phyloP scores from a whole-genome alignment of 2,329 filamentous ascomycete genomes.

The Colletotrichum sp. region DNA sequence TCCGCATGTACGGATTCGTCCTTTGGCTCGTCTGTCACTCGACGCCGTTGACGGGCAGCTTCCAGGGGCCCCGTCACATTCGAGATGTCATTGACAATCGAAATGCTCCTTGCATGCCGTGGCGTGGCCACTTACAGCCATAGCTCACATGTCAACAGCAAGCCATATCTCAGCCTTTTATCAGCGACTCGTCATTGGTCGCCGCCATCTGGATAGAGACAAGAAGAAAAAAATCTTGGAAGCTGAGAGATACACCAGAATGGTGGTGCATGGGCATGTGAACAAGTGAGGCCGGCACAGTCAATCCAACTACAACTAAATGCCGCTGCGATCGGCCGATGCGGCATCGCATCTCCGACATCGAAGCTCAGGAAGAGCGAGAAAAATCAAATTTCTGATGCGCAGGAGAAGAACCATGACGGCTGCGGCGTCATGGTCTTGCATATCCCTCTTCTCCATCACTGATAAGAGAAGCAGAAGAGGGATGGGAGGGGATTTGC shows the following conservation, averaged over 20 bases:
- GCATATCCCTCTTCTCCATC: slow-evolving; percentile 4
- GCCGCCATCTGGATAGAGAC: neutral
- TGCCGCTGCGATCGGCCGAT: neutral
- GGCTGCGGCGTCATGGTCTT: neutral
- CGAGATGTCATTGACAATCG: slow-evolving; percentile 4
- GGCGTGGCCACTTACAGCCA: neutral
- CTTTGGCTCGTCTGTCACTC: neutral
- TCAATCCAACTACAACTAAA: neutral
- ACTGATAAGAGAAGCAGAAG: slow-evolving; percentile 4
- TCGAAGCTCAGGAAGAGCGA: neutral
- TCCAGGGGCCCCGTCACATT: neutral
- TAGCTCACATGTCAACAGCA: neutral
- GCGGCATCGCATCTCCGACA: neutral
- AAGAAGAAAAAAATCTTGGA: neutral
- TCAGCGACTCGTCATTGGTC: slow-evolving; percentile 8
- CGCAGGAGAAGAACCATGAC: neutral
- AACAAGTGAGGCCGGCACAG: neutral
- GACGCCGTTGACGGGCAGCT: neutral
- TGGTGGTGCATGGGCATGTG: neutral
- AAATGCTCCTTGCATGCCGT: slow-evolving; percentile 3
- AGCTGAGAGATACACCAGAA: neutral
- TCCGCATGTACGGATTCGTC: slow-evolving; percentile 6
- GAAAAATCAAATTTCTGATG: neutral
- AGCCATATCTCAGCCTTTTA: neutral
- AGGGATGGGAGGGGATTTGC: neutral